Conservation (phyloP, 768 basidiomycete species). For the Suillus clintonianus region DNA sequence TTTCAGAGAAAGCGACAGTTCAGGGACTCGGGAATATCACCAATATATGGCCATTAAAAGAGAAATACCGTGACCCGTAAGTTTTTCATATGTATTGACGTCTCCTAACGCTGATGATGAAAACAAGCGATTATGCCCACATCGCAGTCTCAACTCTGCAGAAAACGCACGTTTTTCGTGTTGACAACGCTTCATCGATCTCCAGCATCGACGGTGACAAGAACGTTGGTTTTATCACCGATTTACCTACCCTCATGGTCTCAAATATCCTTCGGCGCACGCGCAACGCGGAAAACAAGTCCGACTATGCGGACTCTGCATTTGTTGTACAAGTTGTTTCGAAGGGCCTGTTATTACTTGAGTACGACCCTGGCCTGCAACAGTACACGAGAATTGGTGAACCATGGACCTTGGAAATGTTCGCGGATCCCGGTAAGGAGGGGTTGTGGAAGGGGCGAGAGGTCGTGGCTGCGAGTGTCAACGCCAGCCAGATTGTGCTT, state of each 20-base stretch:
- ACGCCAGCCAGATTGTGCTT: constrained; percentile 65
- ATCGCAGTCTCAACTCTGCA: constrained; percentile 62
- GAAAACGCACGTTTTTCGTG: constrained; percentile 53
- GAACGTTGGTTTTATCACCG: constrained; percentile 48
- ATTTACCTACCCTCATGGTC: constrained; percentile 62
- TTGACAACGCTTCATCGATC: constrained; percentile 36
- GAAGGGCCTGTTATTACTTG: constrained; percentile 53
- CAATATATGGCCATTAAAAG: constrained; percentile 62
- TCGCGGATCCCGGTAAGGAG: constrained; percentile 18
- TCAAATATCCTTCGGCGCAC: constrained; percentile 50
- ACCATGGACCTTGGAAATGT: constrained; percentile 40
- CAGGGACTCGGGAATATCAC: constrained; percentile 59
- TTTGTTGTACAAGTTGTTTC: constrained; percentile 75
- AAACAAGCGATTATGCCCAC: constrained; percentile 52
- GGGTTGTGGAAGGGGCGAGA: constrained; percentile 35
- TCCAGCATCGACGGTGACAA: constrained; percentile 37
- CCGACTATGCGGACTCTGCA: constrained; percentile 46
- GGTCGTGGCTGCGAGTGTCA: constrained; percentile 70
- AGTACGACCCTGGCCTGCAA: constrained; percentile 49
- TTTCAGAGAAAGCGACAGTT: constrained; percentile 61
- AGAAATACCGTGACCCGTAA: constrained; percentile 50
- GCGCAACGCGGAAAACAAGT: constrained; percentile 16
- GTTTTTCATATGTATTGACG: constrained; percentile 19
- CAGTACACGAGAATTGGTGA: constrained; percentile 43
- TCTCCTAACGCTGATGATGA: neutral